Conservation (phyloP, 2,329 filamentous ascomycete species). For the Penicillium freii region DNA sequence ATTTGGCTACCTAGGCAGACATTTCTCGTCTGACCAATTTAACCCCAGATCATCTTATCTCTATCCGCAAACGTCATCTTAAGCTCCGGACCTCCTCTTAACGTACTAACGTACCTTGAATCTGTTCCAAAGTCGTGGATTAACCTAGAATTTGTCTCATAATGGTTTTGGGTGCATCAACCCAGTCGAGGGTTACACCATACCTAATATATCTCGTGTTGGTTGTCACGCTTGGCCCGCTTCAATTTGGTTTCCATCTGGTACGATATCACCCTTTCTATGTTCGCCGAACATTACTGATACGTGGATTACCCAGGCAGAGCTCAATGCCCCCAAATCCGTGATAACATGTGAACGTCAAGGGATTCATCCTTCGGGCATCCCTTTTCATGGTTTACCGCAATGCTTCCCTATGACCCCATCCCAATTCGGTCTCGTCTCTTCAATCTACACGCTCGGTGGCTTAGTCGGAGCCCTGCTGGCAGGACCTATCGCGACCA, state of each 20-base stretch:
- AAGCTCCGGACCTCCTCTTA: background rate
- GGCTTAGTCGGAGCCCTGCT: constrained; percentile 79
- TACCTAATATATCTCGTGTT: constrained; percentile 76
- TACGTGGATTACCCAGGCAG: constrained; percentile 58
- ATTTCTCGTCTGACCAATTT: background rate
- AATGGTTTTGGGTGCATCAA: constrained; percentile 24
- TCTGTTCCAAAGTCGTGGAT: background rate
- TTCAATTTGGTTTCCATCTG: constrained; percentile 93
- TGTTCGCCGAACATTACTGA: background rate
- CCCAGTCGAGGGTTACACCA: constrained; percentile 55
- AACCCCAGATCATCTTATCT: background rate
- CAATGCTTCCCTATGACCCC: constrained; percentile 88
- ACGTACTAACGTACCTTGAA: background rate
- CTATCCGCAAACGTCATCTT: background rate
- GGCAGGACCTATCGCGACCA: constrained; percentile 75
- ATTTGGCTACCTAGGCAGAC: background rate
- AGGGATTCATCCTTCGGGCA: constrained; percentile 40
- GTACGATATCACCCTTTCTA: constrained; percentile 50
- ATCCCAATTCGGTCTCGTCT: constrained; percentile 77
- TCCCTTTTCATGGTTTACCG: constrained; percentile 36
- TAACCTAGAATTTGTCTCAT: constrained; percentile 4
- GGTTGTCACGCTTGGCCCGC: constrained; percentile 76
- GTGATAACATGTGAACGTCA: constrained; percentile 81
- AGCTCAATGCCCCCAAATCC: constrained; percentile 92
- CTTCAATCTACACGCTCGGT: constrained; percentile 87